Evolutionary conservation across 2,329 filamentous ascomycete genomes (phyloP).

Genomic region (Cercospora sojina): DNA sequence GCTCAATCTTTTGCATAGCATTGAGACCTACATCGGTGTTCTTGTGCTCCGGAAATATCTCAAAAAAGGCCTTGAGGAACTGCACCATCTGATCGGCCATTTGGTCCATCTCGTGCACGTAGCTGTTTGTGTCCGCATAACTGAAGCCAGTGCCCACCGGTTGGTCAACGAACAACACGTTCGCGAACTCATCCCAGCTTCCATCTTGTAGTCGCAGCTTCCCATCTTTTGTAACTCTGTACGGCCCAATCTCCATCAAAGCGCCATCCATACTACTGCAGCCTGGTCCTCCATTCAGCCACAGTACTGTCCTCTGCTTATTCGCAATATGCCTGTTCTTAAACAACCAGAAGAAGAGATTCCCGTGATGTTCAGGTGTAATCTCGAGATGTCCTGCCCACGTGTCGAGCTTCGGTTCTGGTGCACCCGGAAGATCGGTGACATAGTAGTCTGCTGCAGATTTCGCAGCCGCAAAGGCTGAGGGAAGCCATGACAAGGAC

Average conservation of each 20-base stretch:
- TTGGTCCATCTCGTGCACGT: conserved; percentile 76
- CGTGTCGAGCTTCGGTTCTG: conserved; percentile 81
- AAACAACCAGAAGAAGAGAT: conserved; percentile 98
- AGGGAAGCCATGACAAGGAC: conserved; percentile 25
- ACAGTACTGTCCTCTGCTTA: conserved; percentile 84
- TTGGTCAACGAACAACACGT: conserved; percentile 94
- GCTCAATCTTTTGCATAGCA: conserved; percentile 15
- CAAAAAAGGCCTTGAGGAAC: conserved; percentile 91
- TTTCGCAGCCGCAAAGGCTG: conserved; percentile 47
- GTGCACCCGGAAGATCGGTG: conserved; percentile 77
- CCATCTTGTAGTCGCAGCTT: conserved; percentile 80
- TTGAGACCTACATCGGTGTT: conserved; percentile 78
- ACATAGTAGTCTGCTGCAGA: conserved; percentile 87
- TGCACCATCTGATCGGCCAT: conserved; percentile 86
- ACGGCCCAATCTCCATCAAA: conserved; percentile 94
- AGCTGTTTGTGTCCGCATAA: conserved; percentile 87
- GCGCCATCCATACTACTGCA: conserved; percentile 97
- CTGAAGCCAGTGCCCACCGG: conserved; percentile 96
- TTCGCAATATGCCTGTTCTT: conserved; percentile 95
- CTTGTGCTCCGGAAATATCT: conserved; percentile 85
- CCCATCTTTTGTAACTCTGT: conserved; percentile 73
- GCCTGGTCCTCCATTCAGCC: conserved; percentile 95
- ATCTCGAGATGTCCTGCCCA: conserved; percentile 97
- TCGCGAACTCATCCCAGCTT: conserved; percentile 98
- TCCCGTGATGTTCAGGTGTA: conserved; percentile 78